Conservation (phyloP, 1,284 basidiomycete species). For the Sanghuangporus sanghuang region DNA sequence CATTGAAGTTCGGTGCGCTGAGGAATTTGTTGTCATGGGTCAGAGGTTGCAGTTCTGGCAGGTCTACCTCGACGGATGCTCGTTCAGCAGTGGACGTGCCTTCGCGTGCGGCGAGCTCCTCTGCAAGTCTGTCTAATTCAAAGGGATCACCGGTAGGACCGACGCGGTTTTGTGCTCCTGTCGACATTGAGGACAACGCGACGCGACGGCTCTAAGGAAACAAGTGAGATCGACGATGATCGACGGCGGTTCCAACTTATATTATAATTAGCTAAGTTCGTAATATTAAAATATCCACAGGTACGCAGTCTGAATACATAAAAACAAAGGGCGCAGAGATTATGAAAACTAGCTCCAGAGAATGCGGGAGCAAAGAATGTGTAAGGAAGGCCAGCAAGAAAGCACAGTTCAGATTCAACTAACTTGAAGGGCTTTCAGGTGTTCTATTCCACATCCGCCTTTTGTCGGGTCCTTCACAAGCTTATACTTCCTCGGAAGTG, state of each 20-base stretch:
- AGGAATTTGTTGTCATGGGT: conserved; percentile 77
- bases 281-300: background rate
- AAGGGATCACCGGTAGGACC: conserved; percentile 41
- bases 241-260: background rate
- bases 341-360: background rate
- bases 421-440: conserved; percentile 25
- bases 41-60: conserved; percentile 68
- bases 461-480: conserved; percentile 42
- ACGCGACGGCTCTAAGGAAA: background rate
- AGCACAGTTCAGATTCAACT: background rate
- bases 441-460: conserved; percentile 49
- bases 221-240: background rate
- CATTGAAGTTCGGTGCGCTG: conserved; percentile 64
- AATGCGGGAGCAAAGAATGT: background rate
- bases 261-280: background rate
- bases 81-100: conserved; percentile 19
- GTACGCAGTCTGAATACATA: background rate
- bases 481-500: conserved; percentile 43
- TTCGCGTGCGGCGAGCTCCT: conserved; percentile 64
- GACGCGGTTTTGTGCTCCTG: background rate
- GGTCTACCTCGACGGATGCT: conserved; percentile 36
- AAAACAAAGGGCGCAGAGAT: background rate
- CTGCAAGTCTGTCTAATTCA: conserved; percentile 64
- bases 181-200: background rate
- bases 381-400: background rate